phyloP scores from a whole-genome alignment of 495 filamentous ascomycete species.

The Xylaria longipes region DNA sequence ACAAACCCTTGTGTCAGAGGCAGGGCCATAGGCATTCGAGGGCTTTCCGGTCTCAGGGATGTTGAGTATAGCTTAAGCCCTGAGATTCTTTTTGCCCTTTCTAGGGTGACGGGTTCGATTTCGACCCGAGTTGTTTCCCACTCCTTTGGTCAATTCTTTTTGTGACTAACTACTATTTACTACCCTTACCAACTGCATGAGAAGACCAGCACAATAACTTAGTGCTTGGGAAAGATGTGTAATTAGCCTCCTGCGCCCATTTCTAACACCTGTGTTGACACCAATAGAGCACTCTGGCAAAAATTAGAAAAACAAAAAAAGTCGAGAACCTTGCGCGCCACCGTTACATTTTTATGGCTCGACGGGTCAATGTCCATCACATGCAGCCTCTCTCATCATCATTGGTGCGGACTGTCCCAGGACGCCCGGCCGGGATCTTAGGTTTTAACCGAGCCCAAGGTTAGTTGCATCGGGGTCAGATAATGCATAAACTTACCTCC shows the following conservation, averaged over 20 bases:
- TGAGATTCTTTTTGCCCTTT: not conserved
- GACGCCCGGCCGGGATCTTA: too few relatives aligned
- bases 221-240: not conserved
- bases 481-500: too few relatives aligned
- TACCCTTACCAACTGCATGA: not conserved
- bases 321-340: not conserved
- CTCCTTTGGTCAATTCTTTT: too few relatives aligned
- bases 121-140: not conserved
- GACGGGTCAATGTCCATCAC: not conserved
- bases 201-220: not conserved
- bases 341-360: not conserved
- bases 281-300: not conserved
- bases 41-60: not conserved
- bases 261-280: not conserved
- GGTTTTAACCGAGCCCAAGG: too few relatives aligned
- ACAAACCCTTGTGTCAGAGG: constrained; percentile 1
- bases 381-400: not conserved
- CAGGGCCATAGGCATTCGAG: constrained; percentile 4
- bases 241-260: not conserved
- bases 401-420: too few relatives aligned
- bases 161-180: not conserved
- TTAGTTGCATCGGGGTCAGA: too few relatives aligned
- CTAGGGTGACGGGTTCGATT: not conserved
- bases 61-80: not conserved
- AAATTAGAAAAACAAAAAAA: not conserved